Base-by-base conservation (phyloP, 139 green algal species). In the Asterochloris sp. region DNA sequence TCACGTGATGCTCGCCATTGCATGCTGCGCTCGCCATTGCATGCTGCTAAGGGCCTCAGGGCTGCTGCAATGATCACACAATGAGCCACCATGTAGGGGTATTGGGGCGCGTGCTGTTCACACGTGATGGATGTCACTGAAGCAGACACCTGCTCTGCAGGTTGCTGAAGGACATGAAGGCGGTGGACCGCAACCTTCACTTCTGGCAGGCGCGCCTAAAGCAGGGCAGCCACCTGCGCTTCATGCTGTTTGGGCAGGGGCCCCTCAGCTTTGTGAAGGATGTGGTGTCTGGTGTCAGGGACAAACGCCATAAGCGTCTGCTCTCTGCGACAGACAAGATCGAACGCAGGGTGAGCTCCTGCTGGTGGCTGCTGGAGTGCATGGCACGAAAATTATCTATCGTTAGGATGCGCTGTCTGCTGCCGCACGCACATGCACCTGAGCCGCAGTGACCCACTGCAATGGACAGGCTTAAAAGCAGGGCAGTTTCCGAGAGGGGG, bases 201-300 rank as follows among this genome's bases (percentile, higher is more conserved):
- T 92, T 90, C 69, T 92, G 89, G 89, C 60, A 28, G 0, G 75
- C 74, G 19, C 83, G 82, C 13, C 78, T 89, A 69, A 63, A 87
- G 64, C 19, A 62, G 23, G 83, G 87, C 28, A 24, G 76, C 23
- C 88, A 93, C 69, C 84, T 87, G n/a, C 81, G 85, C 73, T 86
- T 86, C 82, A 74, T 84, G 81, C 76, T 93, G 77, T 73, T 93
- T 60, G 83, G 76, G 0, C 81, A 84, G 73, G 90, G 89, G 11
- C 88, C 88, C 28, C 28, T 79, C 15, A 81, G 64, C 14, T 92
- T 92, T 79, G 84, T 73, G 28, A 83, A 81, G 19, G 78, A 74
- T 28, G 68, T 79, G 68, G 16, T 73, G 24, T 54, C 21, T 0
- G 60, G 62, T 62, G 38, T 62, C 27, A 62, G 47, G 38, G 73